These are phyloP conservation scores for Cnidoscolus chayamansa DNA, from an alignment of 441 rosid genomes.

Conservation along the genomic window DNA sequence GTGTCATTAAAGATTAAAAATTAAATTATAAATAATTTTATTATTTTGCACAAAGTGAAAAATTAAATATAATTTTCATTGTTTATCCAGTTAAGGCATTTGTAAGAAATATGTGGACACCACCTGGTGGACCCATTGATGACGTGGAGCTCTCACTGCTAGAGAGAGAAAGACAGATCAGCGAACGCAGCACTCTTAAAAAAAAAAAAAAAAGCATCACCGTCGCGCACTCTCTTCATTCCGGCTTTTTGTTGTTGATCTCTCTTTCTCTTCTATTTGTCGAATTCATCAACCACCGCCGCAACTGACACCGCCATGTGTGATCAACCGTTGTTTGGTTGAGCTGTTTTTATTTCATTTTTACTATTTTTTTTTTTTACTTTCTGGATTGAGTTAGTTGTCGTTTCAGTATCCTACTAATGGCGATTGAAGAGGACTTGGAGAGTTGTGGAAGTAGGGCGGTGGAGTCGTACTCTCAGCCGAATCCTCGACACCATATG, in stretches of 20 bases:
- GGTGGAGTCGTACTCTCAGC: conserved; percentile 42
- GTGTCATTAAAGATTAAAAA: too few relatives aligned
- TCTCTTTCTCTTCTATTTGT: conserved; percentile 4
- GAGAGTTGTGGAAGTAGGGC: conserved; percentile 95
- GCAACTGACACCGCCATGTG: conserved; percentile 14
- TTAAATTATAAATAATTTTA: neutral
- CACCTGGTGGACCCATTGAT: conserved; percentile 8
- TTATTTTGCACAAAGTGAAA: neutral
- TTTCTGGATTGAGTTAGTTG: neutral
- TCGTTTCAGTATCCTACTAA: conserved; percentile 1
- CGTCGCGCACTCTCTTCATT: neutral
- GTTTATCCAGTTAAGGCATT: conserved; percentile 11
- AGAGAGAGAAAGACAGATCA: neutral
- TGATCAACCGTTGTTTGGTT: conserved; percentile 13
- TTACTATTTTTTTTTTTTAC: neutral
- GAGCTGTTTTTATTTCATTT: neutral
- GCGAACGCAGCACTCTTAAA: neutral
- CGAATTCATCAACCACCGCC: conserved; percentile 3
- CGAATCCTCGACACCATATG: conserved; percentile 58
- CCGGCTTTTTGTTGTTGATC: conserved; percentile 10
- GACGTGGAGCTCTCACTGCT: conserved; percentile 10
- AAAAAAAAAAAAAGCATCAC: neutral
- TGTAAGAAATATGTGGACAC: neutral
- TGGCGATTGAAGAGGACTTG: conserved; percentile 82
- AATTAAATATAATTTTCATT: neutral